These are phyloP conservation scores for Isoetes taiwanensis DNA, from an alignment of 75 land plant genomes.

Conservation along the genomic window DNA sequence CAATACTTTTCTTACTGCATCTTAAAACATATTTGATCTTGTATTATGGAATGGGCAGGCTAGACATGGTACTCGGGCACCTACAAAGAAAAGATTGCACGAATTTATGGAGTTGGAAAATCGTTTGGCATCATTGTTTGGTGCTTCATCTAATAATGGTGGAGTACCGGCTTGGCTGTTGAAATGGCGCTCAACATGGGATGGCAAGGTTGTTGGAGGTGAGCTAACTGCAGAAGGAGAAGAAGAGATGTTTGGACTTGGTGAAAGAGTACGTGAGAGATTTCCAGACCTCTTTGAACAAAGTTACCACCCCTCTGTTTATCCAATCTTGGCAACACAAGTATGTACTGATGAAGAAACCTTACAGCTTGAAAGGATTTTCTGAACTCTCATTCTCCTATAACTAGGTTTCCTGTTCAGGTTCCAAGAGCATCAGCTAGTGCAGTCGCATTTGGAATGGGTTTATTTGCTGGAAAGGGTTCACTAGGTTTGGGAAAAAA, in stretches of 20 bases:
- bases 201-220: conserved; percentile 48
- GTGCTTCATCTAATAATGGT: conserved; percentile 1
- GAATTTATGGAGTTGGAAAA: conserved; percentile 42
- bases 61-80: conserved; percentile 89
- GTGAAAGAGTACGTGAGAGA: conserved; percentile 39
- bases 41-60: no score
- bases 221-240: conserved; percentile 62
- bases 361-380: no score
- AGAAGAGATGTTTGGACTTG: conserved; percentile 68
- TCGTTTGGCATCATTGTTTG: no score
- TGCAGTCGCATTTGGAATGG: conserved; percentile 96
- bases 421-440: conserved; percentile 85
- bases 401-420: no score
- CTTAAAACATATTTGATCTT: no score
- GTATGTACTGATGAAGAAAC: no score
- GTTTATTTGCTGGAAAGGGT: conserved; percentile 60
- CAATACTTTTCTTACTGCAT: no score
- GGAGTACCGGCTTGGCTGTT: conserved; percentile 47
- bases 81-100: conserved; percentile 69
- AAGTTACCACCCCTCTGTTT: conserved; percentile 75
- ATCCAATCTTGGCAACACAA: conserved; percentile 73
- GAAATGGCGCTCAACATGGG: conserved; percentile 84
- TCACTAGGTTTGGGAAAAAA: conserved; percentile 63
- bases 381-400: no score
- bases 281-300: conserved; percentile 53